These are phyloP conservation scores for Ceratocystis harringtonii DNA, from an alignment of 2,329 filamentous ascomycete species.

Conservation along the genomic window DNA sequence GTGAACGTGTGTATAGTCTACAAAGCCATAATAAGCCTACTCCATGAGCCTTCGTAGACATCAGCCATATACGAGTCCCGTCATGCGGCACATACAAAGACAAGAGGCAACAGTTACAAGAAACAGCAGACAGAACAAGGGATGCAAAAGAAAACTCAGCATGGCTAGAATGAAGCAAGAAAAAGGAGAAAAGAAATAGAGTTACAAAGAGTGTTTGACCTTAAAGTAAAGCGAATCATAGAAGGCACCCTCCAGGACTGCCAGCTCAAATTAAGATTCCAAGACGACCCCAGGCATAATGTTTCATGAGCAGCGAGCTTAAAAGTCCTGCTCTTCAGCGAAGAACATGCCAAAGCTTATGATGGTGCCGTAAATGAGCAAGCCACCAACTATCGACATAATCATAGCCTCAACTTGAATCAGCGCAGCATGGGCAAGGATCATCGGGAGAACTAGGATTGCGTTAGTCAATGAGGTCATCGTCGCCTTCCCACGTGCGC, in stretches of 20 bases:
- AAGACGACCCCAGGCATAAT: neutral
- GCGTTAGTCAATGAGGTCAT: neutral
- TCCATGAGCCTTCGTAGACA: no score
- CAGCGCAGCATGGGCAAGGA: conserved; percentile 73
- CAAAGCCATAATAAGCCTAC: no score
- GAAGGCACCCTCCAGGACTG: neutral
- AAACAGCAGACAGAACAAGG: neutral
- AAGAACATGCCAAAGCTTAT: conserved; percentile 98
- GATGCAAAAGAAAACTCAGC: neutral
- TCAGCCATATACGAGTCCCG: neutral
- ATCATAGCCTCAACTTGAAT: conserved; percentile 76
- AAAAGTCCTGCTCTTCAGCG: conserved; percentile 94
- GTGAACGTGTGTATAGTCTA: no score
- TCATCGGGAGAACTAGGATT: conserved; percentile 59
- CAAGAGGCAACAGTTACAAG: neutral
- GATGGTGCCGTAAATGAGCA: conserved; percentile 94
- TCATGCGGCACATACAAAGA: neutral
- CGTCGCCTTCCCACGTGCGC: neutral
- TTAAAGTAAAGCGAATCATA: neutral
- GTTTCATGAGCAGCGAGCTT: conserved; percentile 20
- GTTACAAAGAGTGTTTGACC: neutral
- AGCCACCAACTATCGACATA: conserved; percentile 85
- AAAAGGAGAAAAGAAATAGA: neutral
- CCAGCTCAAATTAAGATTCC: neutral
- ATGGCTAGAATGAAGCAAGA: neutral